Percentiles rank a stretch among this genome's conserved stretches.
These are phyloP conservation scores for Beta corolliflora DNA, from an alignment of 179 eudicot species.

Conservation along the genomic window DNA sequence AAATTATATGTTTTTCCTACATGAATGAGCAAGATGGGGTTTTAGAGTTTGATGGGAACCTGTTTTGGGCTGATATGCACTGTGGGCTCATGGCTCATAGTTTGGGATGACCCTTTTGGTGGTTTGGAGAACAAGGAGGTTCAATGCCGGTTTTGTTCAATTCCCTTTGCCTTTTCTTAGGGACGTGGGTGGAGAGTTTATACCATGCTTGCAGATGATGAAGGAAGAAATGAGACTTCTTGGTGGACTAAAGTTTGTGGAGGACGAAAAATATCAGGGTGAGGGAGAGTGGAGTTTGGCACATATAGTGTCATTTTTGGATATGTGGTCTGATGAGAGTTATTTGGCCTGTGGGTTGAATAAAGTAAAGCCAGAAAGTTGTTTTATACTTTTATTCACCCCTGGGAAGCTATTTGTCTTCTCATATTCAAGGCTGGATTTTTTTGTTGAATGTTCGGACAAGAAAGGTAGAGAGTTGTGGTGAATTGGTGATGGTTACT, in stretches of 20 bases:
- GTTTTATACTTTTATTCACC: slow-evolving; percentile 3
- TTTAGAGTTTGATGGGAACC: slow-evolving; percentile 9
- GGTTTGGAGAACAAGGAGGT: background rate
- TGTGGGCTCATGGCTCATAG: background rate
- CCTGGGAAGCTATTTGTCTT: background rate
- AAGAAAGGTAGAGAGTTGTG: slow-evolving; percentile 7
- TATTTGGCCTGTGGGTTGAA: background rate
- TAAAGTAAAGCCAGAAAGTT: background rate
- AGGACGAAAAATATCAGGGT: background rate
- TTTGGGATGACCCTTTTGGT: slow-evolving; percentile 14
- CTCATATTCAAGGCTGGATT: background rate
- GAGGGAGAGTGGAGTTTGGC: slow-evolving; percentile 19
- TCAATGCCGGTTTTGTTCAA: background rate
- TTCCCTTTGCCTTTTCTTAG: too few species aligned
- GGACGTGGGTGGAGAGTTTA: background rate
- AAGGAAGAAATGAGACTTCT: background rate
- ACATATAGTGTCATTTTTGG: background rate
- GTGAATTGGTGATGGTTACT: background rate
- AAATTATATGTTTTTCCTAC: background rate
- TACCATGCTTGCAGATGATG: background rate
- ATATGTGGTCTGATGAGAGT: slow-evolving; percentile 13
- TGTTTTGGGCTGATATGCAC: background rate
- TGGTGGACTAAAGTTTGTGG: background rate
- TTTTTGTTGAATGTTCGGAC: background rate
- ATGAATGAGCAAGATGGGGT: background rate